Evolutionary conservation across 495 filamentous ascomycete species (phyloP), one percentile per base, ranked within the genome.

Genomic region (Penicillium riverlandense): DNA sequence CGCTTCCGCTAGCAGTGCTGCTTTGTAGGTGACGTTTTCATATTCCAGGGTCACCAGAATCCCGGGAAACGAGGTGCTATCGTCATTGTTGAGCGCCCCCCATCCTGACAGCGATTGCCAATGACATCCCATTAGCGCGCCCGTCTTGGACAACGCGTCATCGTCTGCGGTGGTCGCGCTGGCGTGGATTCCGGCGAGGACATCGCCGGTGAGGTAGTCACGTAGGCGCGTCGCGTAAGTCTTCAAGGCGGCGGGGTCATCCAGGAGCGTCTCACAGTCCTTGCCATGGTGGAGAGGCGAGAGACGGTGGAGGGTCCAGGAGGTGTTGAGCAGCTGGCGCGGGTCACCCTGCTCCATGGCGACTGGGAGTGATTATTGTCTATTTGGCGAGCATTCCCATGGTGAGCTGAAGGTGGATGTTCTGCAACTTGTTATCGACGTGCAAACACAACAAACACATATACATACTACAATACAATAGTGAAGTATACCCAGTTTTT

Each of bases 231-330:
- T 61, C 11, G 75, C 70, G 50, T 80, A 73, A 13, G 64, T 63
- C 34, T 64, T 66, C 7, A 79, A 55, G 7, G 69, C 66, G 47
- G 45, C 29, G 10, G 50, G 49, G 35, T 66, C 57, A 44, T 58
- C 44, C 38, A 73, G 48, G 11, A 74, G 66, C 6, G 63, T 44
- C 14, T 62, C 53, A 47, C 65, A 66, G 37, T 68, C 66, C 37
- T 62, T 69, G 13, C 52, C 59, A 40, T 73, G 66, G 52, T 76
- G 65, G 22, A 81, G 67, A 11, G 76, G 76, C 2, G 77, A 78
- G 33, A 81, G 63, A 32, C 75, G 72, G 50, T 80, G 65, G n/a
- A 74, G 49, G 8, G 70, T 73, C 66, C 75, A 82, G 8, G 74
- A 77, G 1, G 72, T 74, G 40, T 76, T 74, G 42, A 78, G 72